Evolutionary conservation across 768 basidiomycete genomes (phyloP).

Genomic region (Polyporus arcularius): DNA sequence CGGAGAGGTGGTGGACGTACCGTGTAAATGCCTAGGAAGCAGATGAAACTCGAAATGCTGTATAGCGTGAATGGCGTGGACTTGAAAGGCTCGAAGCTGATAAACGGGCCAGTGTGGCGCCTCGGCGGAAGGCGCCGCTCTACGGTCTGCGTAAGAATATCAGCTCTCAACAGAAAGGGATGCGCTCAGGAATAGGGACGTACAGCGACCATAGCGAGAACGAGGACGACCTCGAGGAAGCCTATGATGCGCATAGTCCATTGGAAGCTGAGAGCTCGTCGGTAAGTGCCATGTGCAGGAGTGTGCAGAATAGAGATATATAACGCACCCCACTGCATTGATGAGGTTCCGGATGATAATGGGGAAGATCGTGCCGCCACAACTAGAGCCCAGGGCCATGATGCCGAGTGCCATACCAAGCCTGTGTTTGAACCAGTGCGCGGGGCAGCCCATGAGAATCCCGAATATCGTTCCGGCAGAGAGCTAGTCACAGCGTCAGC

Average conservation of each 20-base stretch:
- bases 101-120: conserved; percentile 54
- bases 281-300: background rate
- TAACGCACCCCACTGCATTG: conserved; percentile 52
- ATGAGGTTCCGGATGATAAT: conserved; percentile 60
- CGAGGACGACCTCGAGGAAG: conserved; percentile 54
- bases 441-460: conserved; percentile 56
- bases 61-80: conserved; percentile 56
- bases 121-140: conserved; percentile 54
- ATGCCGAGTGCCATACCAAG: conserved; percentile 61
- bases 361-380: conserved; percentile 72
- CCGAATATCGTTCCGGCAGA: conserved; percentile 59
- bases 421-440: conserved; percentile 73
- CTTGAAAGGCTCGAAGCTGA: conserved; percentile 60
- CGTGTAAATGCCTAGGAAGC: conserved; percentile 73
- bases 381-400: conserved; percentile 62
- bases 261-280: conserved; percentile 50
- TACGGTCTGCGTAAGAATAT: conserved; percentile 27
- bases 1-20: conserved; percentile 31
- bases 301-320: background rate
- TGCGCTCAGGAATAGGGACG: background rate
- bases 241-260: conserved; percentile 78
- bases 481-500: conserved; percentile 22
- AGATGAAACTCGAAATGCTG: conserved; percentile 53
- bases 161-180: conserved; percentile 16
- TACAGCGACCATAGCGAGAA: conserved; percentile 33